These are phyloP conservation scores for Fusarium pseudograminearum DNA, from an alignment of 2,329 filamentous ascomycete genomes.

Conservation along the genomic window DNA sequence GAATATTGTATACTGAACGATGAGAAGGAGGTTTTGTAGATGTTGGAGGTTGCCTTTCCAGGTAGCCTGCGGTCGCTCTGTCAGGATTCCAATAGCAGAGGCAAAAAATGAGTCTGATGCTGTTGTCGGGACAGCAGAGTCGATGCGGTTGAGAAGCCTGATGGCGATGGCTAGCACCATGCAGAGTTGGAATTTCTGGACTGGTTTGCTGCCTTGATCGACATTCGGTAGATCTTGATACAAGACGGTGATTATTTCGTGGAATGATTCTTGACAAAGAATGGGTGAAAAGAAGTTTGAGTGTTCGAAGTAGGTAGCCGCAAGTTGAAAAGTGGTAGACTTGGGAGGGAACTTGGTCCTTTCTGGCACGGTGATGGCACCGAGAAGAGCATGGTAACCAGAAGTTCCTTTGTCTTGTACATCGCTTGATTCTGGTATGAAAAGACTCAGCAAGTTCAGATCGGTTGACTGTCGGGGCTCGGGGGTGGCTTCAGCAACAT, in stretches of 20 bases:
- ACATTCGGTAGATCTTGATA: not conserved
- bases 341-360: slow-evolving; percentile 13
- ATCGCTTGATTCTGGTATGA: not conserved
- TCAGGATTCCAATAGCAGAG: slow-evolving; percentile 12
- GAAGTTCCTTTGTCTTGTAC: not conserved
- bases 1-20: slow-evolving; percentile 34
- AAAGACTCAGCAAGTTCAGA: not conserved
- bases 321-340: slow-evolving; percentile 22
- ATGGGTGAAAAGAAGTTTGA: slow-evolving; percentile 48
- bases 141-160: slow-evolving; percentile 30
- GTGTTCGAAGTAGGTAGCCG: slow-evolving; percentile 47
- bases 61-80: slow-evolving; percentile 1
- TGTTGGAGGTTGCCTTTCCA: slow-evolving; percentile 32
- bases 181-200: slow-evolving; percentile 13
- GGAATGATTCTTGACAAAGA: slow-evolving; percentile 32
- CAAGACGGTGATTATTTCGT: slow-evolving; percentile 4
- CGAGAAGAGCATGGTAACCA: slow-evolving; percentile 26
- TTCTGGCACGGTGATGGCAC: not conserved
- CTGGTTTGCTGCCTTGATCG: not conserved
- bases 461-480: not conserved
- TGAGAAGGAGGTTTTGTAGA: slow-evolving; percentile 25
- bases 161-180: slow-evolving; percentile 34
- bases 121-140: slow-evolving; percentile 21
- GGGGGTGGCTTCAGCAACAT: not conserved
- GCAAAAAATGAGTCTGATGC: slow-evolving; percentile 30